phyloP scores from a whole-genome alignment of 352 stramenopile species.

The Pythium phragmitis region DNA sequence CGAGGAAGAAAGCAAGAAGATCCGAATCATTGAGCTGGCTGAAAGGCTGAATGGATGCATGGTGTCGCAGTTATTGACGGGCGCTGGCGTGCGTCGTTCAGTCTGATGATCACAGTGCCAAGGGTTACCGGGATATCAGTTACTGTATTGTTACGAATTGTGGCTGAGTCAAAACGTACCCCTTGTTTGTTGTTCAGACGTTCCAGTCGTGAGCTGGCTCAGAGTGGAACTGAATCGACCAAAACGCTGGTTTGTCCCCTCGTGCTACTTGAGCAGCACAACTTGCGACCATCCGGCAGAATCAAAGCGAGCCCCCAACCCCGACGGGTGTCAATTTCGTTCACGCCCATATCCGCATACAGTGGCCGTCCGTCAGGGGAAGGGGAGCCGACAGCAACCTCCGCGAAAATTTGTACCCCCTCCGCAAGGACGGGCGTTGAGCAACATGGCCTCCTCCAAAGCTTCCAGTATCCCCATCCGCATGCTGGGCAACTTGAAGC shows the following conservation, averaged over 20 bases:
- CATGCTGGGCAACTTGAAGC: conserved; percentile 15
- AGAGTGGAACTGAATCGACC: neutral
- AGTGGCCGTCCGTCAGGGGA: neutral
- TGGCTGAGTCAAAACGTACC: no score
- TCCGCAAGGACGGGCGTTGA: neutral
- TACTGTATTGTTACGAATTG: no score
- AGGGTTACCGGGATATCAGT: no score
- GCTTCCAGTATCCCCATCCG: conserved; percentile 10
- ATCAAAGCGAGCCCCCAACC: neutral
- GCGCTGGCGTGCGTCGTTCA: no score
- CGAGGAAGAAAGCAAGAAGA: no score
- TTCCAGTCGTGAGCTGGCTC: neutral
- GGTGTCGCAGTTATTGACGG: no score
- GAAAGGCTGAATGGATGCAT: no score
- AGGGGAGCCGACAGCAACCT: neutral
- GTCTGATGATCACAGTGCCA: no score
- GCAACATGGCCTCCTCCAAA: neutral
- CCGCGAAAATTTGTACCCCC: neutral
- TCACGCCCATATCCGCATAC: conserved; percentile 36
- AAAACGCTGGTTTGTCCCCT: neutral
- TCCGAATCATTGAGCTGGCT: no score
- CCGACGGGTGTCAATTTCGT: neutral
- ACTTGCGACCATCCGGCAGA: neutral
- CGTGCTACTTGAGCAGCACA: neutral
- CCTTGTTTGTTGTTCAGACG: no score